Conservation (phyloP, 2,329 filamentous ascomycete genomes). For the Epichloe typhina region DNA sequence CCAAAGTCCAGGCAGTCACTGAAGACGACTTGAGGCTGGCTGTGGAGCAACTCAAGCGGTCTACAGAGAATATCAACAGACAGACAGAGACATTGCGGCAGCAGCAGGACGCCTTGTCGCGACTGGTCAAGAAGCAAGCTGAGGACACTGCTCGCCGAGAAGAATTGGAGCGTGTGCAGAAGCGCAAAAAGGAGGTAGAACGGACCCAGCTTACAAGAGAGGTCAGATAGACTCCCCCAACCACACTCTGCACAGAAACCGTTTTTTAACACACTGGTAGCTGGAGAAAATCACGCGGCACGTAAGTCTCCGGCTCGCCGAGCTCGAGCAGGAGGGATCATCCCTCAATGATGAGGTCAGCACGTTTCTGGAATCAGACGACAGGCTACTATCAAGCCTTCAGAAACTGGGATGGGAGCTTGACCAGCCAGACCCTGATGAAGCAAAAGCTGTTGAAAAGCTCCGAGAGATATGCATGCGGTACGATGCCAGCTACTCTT, state of each 20-base stretch:
- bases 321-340: slow-evolving; percentile 37
- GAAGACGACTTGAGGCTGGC: slow-evolving; percentile 49
- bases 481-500: slow-evolving; percentile 13
- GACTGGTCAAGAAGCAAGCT: slow-evolving; percentile 30
- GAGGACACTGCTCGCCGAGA: slow-evolving; percentile 17
- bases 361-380: slow-evolving; percentile 44
- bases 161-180: slow-evolving; percentile 16
- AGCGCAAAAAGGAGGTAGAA: slow-evolving; percentile 21
- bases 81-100: slow-evolving; percentile 48
- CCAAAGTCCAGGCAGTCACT: slow-evolving; percentile 34
- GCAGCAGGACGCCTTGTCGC: slow-evolving; percentile 47
- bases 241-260: too few relatives aligned
- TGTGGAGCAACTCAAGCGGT: slow-evolving; percentile 49
- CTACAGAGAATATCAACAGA: slow-evolving; percentile 49
- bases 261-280: slow-evolving; percentile 15
- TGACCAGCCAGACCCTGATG: slow-evolving; percentile 35
- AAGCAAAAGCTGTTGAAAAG: slow-evolving; percentile 38
- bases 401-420: slow-evolving; percentile 54
- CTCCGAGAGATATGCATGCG: slow-evolving; percentile 46
- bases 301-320: slow-evolving; percentile 31
- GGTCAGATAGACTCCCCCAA: slow-evolving; percentile 18
- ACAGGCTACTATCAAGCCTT: slow-evolving; percentile 50
- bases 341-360: slow-evolving; percentile 35
- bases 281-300: slow-evolving; percentile 34
- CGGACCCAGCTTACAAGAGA: slow-evolving; percentile 28